Percentiles rank a stretch among this genome's conserved stretches.
phyloP scores from a whole-genome alignment of 2,329 filamentous ascomycete genomes.

The Neoscytalidium dimidiatum region DNA sequence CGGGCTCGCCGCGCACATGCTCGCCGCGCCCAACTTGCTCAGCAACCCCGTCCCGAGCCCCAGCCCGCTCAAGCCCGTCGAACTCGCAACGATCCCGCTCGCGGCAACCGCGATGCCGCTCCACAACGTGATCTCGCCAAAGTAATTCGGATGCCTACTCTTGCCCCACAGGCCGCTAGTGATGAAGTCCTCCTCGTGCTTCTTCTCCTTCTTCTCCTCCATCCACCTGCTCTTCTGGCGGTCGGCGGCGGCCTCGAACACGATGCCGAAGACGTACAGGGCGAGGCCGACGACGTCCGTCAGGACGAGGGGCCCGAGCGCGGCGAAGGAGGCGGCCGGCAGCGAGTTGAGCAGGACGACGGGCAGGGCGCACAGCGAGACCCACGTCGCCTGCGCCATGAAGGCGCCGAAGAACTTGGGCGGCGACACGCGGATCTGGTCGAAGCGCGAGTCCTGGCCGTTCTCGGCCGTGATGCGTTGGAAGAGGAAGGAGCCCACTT shows the following conservation, averaged over 20 bases:
- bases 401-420: constrained; percentile 58
- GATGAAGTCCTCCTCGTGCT: constrained; percentile 68
- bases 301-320: constrained; percentile 46
- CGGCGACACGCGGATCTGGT: constrained; percentile 54
- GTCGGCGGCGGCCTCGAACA: constrained; percentile 64
- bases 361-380: constrained; percentile 66
- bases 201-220: constrained; percentile 62
- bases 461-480: constrained; percentile 56
- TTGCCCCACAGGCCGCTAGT: constrained; percentile 64
- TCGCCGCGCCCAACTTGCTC: constrained; percentile 48
- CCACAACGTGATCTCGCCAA: constrained; percentile 72
- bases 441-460: constrained; percentile 62
- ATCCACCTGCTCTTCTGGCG: constrained; percentile 65
- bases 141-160: constrained; percentile 69
- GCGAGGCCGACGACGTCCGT: constrained; percentile 60
- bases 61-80: constrained; percentile 59
- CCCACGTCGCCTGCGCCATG: constrained; percentile 67
- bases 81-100: constrained; percentile 57
- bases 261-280: constrained; percentile 61
- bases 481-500: constrained; percentile 68
- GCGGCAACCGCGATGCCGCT: constrained; percentile 64
- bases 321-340: constrained; percentile 54
- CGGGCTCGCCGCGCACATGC: constrained; percentile 61
- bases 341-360: constrained; percentile 65
- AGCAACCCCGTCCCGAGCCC: constrained; percentile 51